Percentiles rank a stretch among this genome's conserved stretches.
These are phyloP conservation scores for Xylona heveae DNA, from an alignment of 495 filamentous ascomycete genomes.

Conservation along the genomic window DNA sequence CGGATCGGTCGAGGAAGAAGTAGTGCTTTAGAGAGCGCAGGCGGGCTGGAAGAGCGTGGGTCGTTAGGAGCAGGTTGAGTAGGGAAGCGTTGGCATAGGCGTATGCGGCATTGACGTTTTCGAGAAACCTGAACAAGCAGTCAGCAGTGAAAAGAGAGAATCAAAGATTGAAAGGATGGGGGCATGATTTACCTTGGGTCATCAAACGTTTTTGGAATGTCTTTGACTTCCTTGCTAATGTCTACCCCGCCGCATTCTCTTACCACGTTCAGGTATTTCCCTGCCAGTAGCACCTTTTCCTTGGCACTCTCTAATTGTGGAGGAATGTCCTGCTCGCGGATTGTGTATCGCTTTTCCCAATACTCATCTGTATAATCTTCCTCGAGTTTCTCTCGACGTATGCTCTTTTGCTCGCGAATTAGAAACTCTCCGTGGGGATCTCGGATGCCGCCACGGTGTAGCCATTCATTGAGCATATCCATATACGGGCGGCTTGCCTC, in stretches of 20 bases:
- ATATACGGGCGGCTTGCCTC: slow-evolving; percentile 91
- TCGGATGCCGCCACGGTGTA: slow-evolving; percentile 86
- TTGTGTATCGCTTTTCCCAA: slow-evolving; percentile 94
- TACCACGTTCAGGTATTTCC: slow-evolving; percentile 96
- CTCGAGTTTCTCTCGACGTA: slow-evolving; percentile 72
- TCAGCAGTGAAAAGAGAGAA: no score
- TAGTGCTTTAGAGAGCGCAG: slow-evolving; percentile 90
- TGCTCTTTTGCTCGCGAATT: slow-evolving; percentile 89
- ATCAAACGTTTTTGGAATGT: slow-evolving; percentile 81
- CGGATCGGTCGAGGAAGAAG: slow-evolving; percentile 93
- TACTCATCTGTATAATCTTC: slow-evolving; percentile 98
- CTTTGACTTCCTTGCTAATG: slow-evolving; percentile 68
- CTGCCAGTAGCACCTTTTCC: slow-evolving; percentile 83
- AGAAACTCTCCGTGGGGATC: slow-evolving; percentile 90
- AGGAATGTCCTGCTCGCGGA: slow-evolving; percentile 74
- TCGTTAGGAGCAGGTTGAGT: slow-evolving; percentile 77
- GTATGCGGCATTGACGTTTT: slow-evolving; percentile 89
- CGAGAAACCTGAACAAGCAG: slow-evolving; percentile 42
- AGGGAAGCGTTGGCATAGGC: slow-evolving; percentile 87
- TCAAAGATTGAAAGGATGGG: no score
- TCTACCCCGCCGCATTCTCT: slow-evolving; percentile 92
- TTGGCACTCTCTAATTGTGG: slow-evolving; percentile 83
- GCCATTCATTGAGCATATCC: slow-evolving; percentile 96
- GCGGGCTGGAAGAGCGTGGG: slow-evolving; percentile 70
- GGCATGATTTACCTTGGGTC: slow-evolving; percentile 24